Evolutionary conservation across 176 grass and related monocot genomes (phyloP).

Genomic region (Musa beccarii): DNA sequence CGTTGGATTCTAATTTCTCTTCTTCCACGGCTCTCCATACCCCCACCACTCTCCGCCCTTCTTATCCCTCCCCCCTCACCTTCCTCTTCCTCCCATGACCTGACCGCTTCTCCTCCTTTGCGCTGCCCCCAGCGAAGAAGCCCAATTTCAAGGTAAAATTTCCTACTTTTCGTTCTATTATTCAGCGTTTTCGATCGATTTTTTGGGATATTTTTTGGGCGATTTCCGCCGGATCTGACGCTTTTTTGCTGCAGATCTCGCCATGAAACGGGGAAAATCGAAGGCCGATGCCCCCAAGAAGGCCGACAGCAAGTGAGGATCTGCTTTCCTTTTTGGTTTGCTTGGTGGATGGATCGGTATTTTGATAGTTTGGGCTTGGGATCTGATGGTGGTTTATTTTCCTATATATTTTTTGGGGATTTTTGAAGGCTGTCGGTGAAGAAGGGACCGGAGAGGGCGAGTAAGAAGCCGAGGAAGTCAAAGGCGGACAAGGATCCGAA

Average conservation of each 20-base stretch:
- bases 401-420: not conserved
- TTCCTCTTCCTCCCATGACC: not conserved
- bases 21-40: not conserved
- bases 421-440: conserved; percentile 5
- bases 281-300: conserved; percentile 5
- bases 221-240: not conserved
- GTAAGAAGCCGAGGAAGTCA: conserved; percentile 3
- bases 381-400: not conserved
- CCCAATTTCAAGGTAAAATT: not conserved
- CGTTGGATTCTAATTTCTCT: not conserved
- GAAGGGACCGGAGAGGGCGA: not conserved
- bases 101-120: not conserved
- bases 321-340: not conserved
- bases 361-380: too few species aligned
- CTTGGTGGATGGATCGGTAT: not conserved
- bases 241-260: not conserved
- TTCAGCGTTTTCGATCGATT: not conserved
- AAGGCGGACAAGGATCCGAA: conserved; percentile 22
- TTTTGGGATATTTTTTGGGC: not conserved
- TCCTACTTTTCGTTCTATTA: not conserved
- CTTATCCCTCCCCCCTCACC: not conserved
- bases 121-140: not conserved
- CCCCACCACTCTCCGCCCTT: not conserved
- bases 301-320: conserved; percentile 3
- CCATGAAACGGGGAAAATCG: not conserved